These are phyloP conservation scores for Coniophora puteana DNA, from an alignment of 1,284 basidiomycete genomes.

Conservation along the genomic window DNA sequence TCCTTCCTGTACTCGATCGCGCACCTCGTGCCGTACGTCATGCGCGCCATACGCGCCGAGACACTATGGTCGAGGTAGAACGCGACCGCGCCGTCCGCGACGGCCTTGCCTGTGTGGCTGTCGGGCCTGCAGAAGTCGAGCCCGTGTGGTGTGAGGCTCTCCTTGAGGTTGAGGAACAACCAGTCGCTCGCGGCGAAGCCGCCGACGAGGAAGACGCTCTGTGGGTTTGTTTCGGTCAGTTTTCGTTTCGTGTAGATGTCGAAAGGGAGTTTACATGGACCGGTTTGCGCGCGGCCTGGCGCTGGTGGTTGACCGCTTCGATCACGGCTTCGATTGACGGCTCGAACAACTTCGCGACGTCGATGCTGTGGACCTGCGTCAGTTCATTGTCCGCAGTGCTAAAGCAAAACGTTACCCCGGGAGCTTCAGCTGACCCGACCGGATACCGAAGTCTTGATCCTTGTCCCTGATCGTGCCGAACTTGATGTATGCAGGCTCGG, in stretches of 20 bases:
- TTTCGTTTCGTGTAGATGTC: not conserved
- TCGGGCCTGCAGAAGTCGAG: conserved; percentile 31
- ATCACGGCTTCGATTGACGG: conserved; percentile 33
- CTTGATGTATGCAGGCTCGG: conserved; percentile 35
- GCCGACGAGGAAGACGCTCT: conserved; percentile 39
- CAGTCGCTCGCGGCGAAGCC: conserved; percentile 48
- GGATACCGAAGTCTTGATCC: conserved; percentile 33
- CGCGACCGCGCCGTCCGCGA: conserved; percentile 32
- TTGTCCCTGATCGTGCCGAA: conserved; percentile 36
- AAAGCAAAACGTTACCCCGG: conserved; percentile 28
- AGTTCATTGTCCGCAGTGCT: conserved; percentile 15
- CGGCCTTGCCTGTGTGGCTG: conserved; percentile 32
- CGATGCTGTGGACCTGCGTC: conserved; percentile 25
- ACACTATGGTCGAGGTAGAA: conserved; percentile 36
- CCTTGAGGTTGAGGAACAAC: conserved; percentile 34
- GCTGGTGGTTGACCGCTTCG: conserved; percentile 30
- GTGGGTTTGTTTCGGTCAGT: conserved; percentile 3
- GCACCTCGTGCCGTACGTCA: conserved; percentile 32
- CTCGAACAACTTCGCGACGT: conserved; percentile 37
- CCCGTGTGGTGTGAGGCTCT: conserved; percentile 21
- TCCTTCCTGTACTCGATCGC: conserved; percentile 21
- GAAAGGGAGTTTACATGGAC: conserved; percentile 22
- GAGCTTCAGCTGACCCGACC: conserved; percentile 35
- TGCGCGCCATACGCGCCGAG: conserved; percentile 28
- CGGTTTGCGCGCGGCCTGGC: conserved; percentile 17